Percentiles rank a stretch among this genome's conserved stretches.
phyloP scores from a whole-genome alignment of 164 flowering plant species.

The Sextonia rubra region DNA sequence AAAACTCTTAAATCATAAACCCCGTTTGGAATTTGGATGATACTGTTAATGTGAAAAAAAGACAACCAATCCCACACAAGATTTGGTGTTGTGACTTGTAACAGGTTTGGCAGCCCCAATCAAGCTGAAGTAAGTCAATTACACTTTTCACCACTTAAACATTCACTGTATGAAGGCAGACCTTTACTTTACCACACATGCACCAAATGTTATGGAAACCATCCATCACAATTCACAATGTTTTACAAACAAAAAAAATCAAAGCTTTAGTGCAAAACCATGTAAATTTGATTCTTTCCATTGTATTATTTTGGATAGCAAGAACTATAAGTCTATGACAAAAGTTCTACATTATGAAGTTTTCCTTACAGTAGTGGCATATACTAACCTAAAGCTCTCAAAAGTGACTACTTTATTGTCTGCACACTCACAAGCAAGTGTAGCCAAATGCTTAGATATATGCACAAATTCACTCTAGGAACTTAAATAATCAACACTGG shows the following conservation, averaged over 20 bases:
- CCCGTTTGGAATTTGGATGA: not conserved
- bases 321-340: not conserved
- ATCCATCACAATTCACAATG: not conserved
- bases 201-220: not conserved
- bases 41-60: not conserved
- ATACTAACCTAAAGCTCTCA: not conserved
- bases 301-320: not conserved
- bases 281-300: not conserved
- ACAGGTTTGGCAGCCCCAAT: not conserved
- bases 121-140: not conserved
- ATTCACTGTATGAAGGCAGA: not conserved
- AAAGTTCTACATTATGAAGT: not conserved
- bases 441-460: not conserved
- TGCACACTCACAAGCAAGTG: not conserved
- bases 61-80: not conserved
- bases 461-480: not conserved
- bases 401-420: not conserved
- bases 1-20: not conserved
- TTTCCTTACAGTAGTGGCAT: too few relatives aligned
- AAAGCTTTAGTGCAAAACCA: not conserved
- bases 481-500: not conserved
- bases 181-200: not conserved
- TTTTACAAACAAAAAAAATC: not conserved
- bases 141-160: not conserved
- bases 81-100: not conserved